Evolutionary conservation across 257 asterid genomes (phyloP).

Genomic region (Penstemon davidsonii): DNA sequence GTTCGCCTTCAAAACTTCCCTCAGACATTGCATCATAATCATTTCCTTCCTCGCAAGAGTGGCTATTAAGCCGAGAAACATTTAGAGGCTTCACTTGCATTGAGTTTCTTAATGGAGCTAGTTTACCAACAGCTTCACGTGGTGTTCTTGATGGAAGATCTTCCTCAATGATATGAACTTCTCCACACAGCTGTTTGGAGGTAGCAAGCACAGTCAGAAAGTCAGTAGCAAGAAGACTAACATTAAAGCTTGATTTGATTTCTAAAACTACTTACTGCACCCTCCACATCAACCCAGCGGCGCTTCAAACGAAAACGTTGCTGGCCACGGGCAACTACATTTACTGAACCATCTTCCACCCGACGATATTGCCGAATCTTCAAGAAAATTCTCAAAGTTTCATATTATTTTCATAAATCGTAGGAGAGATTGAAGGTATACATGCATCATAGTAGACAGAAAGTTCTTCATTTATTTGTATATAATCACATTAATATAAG

Average conservation of each 20-base stretch:
- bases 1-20: conserved; percentile 83
- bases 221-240: conserved; percentile 20
- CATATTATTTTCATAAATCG: conserved; percentile 4
- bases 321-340: conserved; percentile 86
- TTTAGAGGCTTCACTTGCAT: conserved; percentile 29
- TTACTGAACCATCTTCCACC: conserved; percentile 92
- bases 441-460: conserved; percentile 4
- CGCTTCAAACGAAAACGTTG: conserved; percentile 92
- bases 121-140: conserved; percentile 76
- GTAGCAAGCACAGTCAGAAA: conserved; percentile 20
- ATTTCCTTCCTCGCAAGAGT: conserved; percentile 53
- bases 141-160: conserved; percentile 88
- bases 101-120: conserved; percentile 55
- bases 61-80: conserved; percentile 31
- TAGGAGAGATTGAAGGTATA: neutral
- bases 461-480: neutral
- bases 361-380: conserved; percentile 90
- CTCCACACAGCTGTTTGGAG: conserved; percentile 71
- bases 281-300: conserved; percentile 77
- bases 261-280: conserved; percentile 60
- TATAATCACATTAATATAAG: neutral
- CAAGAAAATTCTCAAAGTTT: conserved; percentile 21
- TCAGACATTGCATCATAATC: conserved; percentile 82
- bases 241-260: conserved; percentile 19
- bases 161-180: conserved; percentile 79